Evolutionary conservation across 73 alveolate species (phyloP).

Genomic region (Tetrahymena borealis): DNA sequence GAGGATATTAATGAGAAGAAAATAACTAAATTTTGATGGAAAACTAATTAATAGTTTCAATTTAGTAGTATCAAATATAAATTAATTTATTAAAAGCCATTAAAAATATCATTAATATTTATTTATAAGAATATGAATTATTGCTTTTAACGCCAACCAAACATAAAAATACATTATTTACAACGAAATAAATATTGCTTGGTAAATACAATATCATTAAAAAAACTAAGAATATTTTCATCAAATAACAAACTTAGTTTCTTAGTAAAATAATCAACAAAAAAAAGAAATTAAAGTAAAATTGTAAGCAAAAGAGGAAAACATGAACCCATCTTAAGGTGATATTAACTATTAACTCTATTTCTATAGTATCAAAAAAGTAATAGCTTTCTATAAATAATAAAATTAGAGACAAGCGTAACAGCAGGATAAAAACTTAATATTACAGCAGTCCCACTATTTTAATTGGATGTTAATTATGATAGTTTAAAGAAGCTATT

Average conservation of each 20-base stretch:
- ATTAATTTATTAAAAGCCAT: not conserved
- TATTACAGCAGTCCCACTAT: slow-evolving; percentile 34
- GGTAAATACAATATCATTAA: no score
- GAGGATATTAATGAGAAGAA: not conserved
- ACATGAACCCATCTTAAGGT: not conserved
- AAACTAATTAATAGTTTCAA: not conserved
- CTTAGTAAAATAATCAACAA: not conserved
- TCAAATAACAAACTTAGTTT: not conserved
- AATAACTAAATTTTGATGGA: not conserved
- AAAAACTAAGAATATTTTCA: not conserved
- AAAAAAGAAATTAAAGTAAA: not conserved
- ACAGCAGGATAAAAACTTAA: slow-evolving; percentile 10
- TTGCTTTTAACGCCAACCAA: slow-evolving; percentile 1
- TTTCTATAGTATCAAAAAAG: no score
- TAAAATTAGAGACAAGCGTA: not conserved
- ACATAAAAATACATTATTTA: not conserved
- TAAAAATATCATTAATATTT: not conserved
- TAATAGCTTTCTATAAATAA: no score
- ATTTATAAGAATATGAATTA: not conserved
- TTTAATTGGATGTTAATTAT: slow-evolving; percentile 41
- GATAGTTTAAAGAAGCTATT: slow-evolving; percentile 39
- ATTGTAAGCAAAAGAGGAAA: not conserved
- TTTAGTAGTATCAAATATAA: not conserved
- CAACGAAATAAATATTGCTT: not conserved
- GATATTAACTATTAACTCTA: no score